Base-by-base conservation (phyloP, 768 basidiomycete genomes). In the Tephrocybe sp. region DNA sequence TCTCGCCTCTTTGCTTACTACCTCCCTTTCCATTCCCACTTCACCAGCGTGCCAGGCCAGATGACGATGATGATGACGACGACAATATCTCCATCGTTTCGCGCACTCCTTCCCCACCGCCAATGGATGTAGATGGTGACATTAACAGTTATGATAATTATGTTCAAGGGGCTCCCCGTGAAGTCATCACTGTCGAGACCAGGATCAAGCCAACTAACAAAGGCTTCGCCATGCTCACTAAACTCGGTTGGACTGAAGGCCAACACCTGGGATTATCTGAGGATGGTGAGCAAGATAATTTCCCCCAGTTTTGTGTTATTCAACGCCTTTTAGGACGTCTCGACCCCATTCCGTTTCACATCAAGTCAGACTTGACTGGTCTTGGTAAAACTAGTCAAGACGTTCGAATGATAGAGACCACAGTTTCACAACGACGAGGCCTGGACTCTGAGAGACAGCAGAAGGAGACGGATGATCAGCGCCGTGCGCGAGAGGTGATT, bases 201-300 rank as follows among this genome's bases (percentile, higher is more conserved):
- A 89, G 77, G 65, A 83, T 93, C 60, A 86, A 87, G 63, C 74
- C 79, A 36, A 77, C 80, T 33, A 93, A 93, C 68, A 88, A 84
- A 60, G 91, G 91, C 11, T 92, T 91, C 63, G 73, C 80, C 7
- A 77, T 93, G 73, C 80, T 93, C 1, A 77, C 83, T 30, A 92
- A 86, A 68, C 78, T 92, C 47, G 91, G 91, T 6, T 92, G 91
- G 91, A 68, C 76, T 0, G 88, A 89, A 61, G 91, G 91, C 11
- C 80, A 85, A 56, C 82, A 87, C 14, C 72, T 93, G 1, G 91
- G 91, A 4, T 59, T 88, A 13, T 86, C 88, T 45, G 82, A 77
- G 23, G 87, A 91, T 52, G 91, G 91, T 91, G 54, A 16, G 70
- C 58, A 34, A 2, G 11, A 34, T 40, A 31, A 19, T 20, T 12